Conservation (phyloP, 306 rosid genomes). For the Malus asiatica region DNA sequence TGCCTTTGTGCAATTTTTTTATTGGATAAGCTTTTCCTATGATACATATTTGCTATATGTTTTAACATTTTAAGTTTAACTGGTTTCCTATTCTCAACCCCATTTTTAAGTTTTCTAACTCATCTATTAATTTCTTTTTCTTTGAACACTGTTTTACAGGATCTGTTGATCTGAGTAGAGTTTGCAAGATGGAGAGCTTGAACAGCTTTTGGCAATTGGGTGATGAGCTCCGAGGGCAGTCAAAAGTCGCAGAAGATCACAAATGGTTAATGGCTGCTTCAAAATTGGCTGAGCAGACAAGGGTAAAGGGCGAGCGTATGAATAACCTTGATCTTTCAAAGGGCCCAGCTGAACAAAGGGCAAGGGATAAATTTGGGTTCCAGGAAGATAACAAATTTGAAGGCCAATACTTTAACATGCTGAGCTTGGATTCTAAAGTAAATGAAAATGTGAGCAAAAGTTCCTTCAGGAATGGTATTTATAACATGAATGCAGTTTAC, state of each 20-base stretch:
- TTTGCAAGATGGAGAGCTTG: constrained; percentile 66
- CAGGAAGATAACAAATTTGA: constrained; percentile 95
- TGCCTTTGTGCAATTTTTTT: background rate
- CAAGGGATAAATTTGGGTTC: constrained; percentile 70
- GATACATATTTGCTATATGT: background rate
- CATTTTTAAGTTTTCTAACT: background rate
- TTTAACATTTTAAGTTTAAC: background rate
- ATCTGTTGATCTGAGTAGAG: constrained; percentile 18
- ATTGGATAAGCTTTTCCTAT: background rate
- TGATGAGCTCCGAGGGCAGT: constrained; percentile 94
- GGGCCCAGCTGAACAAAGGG: constrained; percentile 58
- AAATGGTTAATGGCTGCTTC: constrained; percentile 91
- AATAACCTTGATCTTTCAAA: constrained; percentile 90
- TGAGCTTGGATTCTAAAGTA: constrained; percentile 63
- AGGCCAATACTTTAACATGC: constrained; percentile 66
- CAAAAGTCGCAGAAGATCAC: constrained; percentile 86
- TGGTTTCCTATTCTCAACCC: background rate
- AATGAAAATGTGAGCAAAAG: constrained; percentile 55
- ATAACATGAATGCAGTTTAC: constrained; percentile 63
- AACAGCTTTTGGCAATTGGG: constrained; percentile 95
- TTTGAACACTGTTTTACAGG: constrained; percentile 1
- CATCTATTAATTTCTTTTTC: background rate
- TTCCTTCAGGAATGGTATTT: constrained; percentile 53
- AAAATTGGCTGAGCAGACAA: constrained; percentile 91
- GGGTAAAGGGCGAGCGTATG: constrained; percentile 77